Percentiles rank a stretch among this genome's conserved stretches.
phyloP scores from a whole-genome alignment of 176 grass and related monocot genomes.

The Carex myosuroides region DNA sequence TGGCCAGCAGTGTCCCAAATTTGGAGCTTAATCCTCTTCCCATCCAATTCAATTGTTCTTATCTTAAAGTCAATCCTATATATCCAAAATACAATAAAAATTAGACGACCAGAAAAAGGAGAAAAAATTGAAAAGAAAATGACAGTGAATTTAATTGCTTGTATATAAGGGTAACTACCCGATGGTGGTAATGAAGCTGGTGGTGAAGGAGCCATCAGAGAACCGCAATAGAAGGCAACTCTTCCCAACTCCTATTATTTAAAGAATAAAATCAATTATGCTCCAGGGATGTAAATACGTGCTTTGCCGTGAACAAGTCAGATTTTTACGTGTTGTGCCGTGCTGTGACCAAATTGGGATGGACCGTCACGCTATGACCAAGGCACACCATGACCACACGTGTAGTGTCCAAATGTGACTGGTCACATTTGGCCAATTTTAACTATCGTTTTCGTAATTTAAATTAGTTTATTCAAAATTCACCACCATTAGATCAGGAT shows the following conservation, averaged over 20 bases:
- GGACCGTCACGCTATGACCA: no score
- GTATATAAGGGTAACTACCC: conserved; percentile 15
- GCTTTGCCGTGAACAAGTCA: no score
- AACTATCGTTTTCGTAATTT: no score
- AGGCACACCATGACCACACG: no score
- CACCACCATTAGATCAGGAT: no score
- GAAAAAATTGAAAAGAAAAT: background rate
- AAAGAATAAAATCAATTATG: background rate
- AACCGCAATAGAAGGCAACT: conserved; percentile 41
- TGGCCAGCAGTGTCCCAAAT: conserved; percentile 34
- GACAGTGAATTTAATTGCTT: background rate
- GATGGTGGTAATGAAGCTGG: conserved; percentile 38
- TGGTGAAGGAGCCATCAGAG: conserved; percentile 35
- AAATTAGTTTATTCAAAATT: no score
- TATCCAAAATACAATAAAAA: background rate
- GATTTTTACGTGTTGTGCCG: no score
- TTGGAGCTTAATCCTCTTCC: conserved; percentile 28
- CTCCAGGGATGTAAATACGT: no score
- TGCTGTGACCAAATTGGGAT: no score
- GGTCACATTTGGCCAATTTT: no score
- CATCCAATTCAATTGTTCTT: conserved; percentile 28
- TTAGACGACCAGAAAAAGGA: background rate
- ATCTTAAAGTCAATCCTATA: conserved; percentile 31
- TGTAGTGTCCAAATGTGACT: no score
- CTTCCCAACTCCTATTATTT: conserved; percentile 31